Percentiles rank a stretch among this genome's conserved stretches.
These are phyloP conservation scores for Russula olivacea DNA, from an alignment of 768 basidiomycete species.

Conservation along the genomic window DNA sequence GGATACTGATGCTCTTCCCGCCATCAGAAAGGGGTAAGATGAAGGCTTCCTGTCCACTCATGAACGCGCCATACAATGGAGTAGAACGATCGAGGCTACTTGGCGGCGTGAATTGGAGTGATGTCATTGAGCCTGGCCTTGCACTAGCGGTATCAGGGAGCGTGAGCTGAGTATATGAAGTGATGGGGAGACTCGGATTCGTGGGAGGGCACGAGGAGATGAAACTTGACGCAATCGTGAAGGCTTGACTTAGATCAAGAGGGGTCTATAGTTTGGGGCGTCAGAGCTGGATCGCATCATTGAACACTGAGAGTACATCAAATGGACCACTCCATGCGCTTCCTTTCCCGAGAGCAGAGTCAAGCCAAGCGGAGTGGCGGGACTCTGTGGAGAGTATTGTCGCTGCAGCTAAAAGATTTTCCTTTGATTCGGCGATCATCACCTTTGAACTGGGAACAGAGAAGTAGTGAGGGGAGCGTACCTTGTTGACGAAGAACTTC, in stretches of 20 bases:
- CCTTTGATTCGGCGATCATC: constrained; percentile 24
- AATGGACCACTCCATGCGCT: constrained; percentile 55
- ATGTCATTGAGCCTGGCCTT: constrained; percentile 15
- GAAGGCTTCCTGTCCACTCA: constrained; percentile 20
- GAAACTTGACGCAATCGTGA: constrained; percentile 39
- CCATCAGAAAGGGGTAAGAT: constrained; percentile 19
- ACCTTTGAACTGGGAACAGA: constrained; percentile 24
- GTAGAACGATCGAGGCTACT: not conserved
- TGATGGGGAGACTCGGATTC: constrained; percentile 47
- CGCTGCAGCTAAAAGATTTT: constrained; percentile 48
- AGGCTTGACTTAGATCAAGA: constrained; percentile 38
- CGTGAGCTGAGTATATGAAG: constrained; percentile 47
- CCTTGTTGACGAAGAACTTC: constrained; percentile 41
- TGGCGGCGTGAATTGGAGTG: constrained; percentile 9
- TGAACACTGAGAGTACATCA: constrained; percentile 33
- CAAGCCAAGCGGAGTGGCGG: constrained; percentile 60
- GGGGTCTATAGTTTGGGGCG: constrained; percentile 34
- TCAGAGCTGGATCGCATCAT: constrained; percentile 31
- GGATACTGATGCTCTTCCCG: constrained; percentile 15
- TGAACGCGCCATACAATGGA: constrained; percentile 21
- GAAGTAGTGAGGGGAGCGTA: constrained; percentile 28
- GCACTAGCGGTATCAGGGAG: constrained; percentile 25
- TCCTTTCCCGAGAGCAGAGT: constrained; percentile 41
- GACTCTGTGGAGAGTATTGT: constrained; percentile 55
- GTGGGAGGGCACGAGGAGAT: constrained; percentile 47